phyloP scores from a whole-genome alignment of 2,329 filamentous ascomycete genomes.

The Fusarium sacchari region DNA sequence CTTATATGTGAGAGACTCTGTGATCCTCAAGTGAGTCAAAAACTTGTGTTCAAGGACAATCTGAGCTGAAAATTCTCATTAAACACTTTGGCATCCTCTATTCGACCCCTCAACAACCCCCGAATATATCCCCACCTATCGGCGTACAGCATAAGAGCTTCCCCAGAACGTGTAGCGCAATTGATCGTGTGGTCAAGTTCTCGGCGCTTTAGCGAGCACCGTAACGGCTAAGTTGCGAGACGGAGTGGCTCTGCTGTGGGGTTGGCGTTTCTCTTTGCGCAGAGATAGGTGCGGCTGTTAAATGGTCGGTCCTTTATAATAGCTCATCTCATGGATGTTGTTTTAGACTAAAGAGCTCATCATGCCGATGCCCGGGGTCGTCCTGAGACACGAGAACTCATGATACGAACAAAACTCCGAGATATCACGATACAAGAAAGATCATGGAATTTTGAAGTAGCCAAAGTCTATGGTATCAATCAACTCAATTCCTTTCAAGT shows the following conservation, averaged over 20 bases:
- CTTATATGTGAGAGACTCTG: neutral
- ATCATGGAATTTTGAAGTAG: neutral
- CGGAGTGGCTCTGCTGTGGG: conserved; percentile 19
- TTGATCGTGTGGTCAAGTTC: conserved; percentile 17
- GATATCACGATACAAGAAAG: neutral
- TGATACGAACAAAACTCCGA: conserved; percentile 8
- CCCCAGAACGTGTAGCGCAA: conserved; percentile 15
- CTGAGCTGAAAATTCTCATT: neutral
- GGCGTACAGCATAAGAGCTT: conserved; percentile 31
- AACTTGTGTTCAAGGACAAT: neutral
- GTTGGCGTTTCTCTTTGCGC: neutral
- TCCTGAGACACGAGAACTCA: neutral
- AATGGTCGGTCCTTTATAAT: conserved; percentile 9
- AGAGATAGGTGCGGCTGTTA: conserved; percentile 27
- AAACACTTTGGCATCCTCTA: neutral
- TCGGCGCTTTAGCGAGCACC: conserved; percentile 27
- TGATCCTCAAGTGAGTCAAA: neutral
- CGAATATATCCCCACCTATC: conserved; percentile 44
- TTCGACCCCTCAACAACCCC: conserved; percentile 24
- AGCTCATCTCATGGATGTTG: neutral
- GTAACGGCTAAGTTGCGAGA: conserved; percentile 1
- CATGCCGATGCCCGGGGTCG: neutral
- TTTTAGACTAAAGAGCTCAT: neutral
- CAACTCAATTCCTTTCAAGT: neutral
- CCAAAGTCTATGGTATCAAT: neutral